Base-by-base conservation (phyloP, 2,329 filamentous ascomycete species). In the Monosporascus sp. region DNA sequence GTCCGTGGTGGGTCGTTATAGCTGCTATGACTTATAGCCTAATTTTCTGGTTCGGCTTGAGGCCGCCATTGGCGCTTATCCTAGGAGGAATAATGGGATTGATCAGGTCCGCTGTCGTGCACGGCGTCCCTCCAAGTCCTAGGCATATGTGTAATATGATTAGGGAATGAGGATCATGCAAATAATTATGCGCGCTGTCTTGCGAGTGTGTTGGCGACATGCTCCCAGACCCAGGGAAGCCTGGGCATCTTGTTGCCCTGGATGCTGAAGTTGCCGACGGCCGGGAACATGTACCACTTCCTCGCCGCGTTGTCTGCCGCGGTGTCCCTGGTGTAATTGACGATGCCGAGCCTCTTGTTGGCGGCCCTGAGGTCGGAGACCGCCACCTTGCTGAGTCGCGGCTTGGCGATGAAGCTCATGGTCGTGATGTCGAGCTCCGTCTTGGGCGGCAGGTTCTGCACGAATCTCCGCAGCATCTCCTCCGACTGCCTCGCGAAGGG, bases 1-100 rank as follows among this genome's bases (percentile, higher is more conserved):
- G 85, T 54, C 81, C 83, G 1, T 85, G 82, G 80, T 85, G 82
- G 80, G 75, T 85, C 18, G 80, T 84, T 3, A 74, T 85, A 1
- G 76, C 82, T 2, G 78, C 79, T 5, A 66, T 66, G 5, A 61
- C 57, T 8, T 70, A 65, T 51, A 62, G 71, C 3, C 68, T 68
- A 2, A 63, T 69, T 1, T 57, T 59, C 22, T 69, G 65, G 56
- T 68, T 70, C 51, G 54, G 62, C 1, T 48, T 71, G 6, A 62
- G 58, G 8, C 62, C 70, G 4, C 68, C 70, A 0, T 51, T 66
- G 9, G 63, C 65, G 1, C 71, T 73, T 39, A 6, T 69, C 6
- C 27, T 68, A 1, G 70, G 70, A 0, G 68, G 63, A 0, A 59
- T 64, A 1, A 58, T 72, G 60, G 70, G 70, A 0, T 51, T 73